phyloP scores from a whole-genome alignment of 352 stramenopile genomes.

The Globisporangium paddicum region DNA sequence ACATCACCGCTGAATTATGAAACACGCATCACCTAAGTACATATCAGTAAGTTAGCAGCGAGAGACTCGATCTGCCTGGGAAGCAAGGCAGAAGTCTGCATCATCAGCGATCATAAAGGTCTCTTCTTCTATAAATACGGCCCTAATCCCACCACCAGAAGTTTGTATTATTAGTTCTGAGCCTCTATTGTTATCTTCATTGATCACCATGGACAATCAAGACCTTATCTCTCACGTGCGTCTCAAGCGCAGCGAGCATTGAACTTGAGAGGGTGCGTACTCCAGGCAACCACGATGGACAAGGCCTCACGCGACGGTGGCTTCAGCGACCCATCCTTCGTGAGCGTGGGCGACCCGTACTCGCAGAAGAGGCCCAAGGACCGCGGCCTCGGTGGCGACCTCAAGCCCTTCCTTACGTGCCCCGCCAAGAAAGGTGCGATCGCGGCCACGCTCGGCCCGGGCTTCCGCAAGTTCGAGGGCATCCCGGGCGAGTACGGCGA shows the following conservation, averaged over 20 bases:
- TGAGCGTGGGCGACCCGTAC: constrained; percentile 65
- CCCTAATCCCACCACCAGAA: background rate
- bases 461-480: constrained; percentile 59
- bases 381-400: constrained; percentile 44
- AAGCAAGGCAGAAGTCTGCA: too few relatives aligned
- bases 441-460: constrained; percentile 55
- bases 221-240: background rate
- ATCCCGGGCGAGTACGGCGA: constrained; percentile 58
- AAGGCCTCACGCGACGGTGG: constrained; percentile 61
- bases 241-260: too few relatives aligned
- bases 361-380: constrained; percentile 35
- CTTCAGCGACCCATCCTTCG: constrained; percentile 69
- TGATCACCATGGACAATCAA: background rate
- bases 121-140: background rate
- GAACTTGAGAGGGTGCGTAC: too few relatives aligned
- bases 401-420: constrained; percentile 74
- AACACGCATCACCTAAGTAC: too few relatives aligned
- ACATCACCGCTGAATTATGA: too few relatives aligned
- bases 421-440: constrained; percentile 58
- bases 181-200: too few relatives aligned
- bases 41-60: too few relatives aligned
- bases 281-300: constrained; percentile 14
- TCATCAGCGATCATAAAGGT: too few relatives aligned
- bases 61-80: too few relatives aligned
- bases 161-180: background rate